Percentiles rank a stretch among this genome's conserved stretches.
Conservation (phyloP, 2,329 filamentous ascomycete species). For the Emmonsiellopsis sp. region DNA sequence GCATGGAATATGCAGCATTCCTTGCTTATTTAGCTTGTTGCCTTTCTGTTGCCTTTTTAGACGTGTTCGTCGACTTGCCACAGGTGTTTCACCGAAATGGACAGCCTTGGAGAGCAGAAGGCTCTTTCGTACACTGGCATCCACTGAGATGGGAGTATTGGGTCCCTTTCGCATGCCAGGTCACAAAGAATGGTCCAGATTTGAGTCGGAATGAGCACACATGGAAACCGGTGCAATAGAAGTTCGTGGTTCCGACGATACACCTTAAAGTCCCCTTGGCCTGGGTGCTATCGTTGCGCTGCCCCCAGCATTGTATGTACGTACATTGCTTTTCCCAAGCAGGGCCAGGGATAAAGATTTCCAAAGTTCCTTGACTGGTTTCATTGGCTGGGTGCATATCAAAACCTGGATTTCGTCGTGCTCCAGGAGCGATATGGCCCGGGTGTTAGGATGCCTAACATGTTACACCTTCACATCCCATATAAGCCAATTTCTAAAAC, state of each 20-base stretch:
- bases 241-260: not conserved
- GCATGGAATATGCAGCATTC: not conserved
- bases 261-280: not conserved
- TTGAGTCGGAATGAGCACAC: not conserved
- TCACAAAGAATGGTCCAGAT: not conserved
- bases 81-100: not conserved
- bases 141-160: not conserved
- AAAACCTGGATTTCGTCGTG: not conserved
- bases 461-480: not conserved
- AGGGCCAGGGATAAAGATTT: no score
- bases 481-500: not conserved
- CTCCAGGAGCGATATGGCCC: not conserved
- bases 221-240: not conserved
- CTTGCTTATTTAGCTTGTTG: constrained; percentile 1
- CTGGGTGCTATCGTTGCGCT: no score
- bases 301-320: no score
- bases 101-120: not conserved
- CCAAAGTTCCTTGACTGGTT: not conserved
- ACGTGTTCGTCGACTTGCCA: not conserved
- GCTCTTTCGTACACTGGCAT: not conserved
- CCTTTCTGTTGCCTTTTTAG: constrained; percentile 4
- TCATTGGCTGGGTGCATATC: not conserved
- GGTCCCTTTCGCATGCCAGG: not conserved
- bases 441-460: not conserved
- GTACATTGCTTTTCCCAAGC: no score